Evolutionary conservation across 257 asterid genomes (phyloP), one percentile per base, ranked within the genome.

Genomic region (Forsythia viridissima): DNA sequence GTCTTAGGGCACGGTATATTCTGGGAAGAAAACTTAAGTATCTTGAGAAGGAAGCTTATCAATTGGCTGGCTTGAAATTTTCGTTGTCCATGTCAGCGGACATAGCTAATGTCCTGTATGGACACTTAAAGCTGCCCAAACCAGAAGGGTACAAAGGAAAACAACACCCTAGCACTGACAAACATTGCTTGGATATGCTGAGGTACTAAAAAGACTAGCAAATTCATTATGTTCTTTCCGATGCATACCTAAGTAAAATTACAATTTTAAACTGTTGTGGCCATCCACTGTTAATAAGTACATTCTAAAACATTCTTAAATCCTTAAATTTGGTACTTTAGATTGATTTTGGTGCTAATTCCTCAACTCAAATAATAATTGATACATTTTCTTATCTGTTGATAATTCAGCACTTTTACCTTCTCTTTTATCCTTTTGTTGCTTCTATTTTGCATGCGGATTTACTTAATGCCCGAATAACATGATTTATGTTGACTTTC

Each of bases 91-190:
- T 89, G 87, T 90, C 98, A 66, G 97, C 98, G 38, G 99, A 95
- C 79, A 91, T 95, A 84, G 98, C 99, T 71, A 91, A 89, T 86
- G 84, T 95, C 57, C 92, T 95, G 76, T 95, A 91, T 83, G 96
- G 82, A 75, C 99, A 90, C 88, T 91, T 95, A 91, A 92, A 93
- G 88, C 94, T 95, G 75, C 98, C 99, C 81, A 79, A 86, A 82
- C 97, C 96, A 5, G 97, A 91, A 80, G 96, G 97, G 71, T 72
- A 72, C 40, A 82, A 77, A 75, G 97, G 97, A 88, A 95, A 93
- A 73, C 91, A 89, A 76, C 99, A 95, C 84, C 98, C 91, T 46
- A 95, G 99, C 80, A 95, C 99, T 8, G 98, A 91, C 86, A 95
- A 93, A 74, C 94, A 90, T 84, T 90, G 98, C 80, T 82, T 95